Evolutionary conservation across 1,139 yeast genomes (phyloP).

Genomic region (Magnusiomyces ingens): DNA sequence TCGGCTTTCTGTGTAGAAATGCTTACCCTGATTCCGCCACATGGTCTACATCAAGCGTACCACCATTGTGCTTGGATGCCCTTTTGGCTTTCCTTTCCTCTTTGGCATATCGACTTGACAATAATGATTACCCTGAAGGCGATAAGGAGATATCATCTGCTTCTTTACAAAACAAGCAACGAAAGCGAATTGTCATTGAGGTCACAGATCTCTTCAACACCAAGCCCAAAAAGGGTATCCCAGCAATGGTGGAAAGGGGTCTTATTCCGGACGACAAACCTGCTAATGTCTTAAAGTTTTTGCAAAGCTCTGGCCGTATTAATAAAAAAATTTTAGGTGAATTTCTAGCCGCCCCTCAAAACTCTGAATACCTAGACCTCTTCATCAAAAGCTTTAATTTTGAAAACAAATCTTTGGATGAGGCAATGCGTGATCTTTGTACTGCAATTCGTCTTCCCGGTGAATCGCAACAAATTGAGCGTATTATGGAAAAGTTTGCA

Average conservation of each 20-base stretch:
- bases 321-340: conserved; percentile 88
- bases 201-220: conserved; percentile 71
- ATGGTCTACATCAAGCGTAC: conserved; percentile 77
- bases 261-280: conserved; percentile 55
- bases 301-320: conserved; percentile 69
- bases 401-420: conserved; percentile 75
- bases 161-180: conserved; percentile 39
- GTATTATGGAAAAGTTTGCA: conserved; percentile 83
- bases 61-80: conserved; percentile 91
- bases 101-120: conserved; percentile 49
- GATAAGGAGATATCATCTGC: conserved; percentile 20
- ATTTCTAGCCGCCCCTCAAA: conserved; percentile 69
- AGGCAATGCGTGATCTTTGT: conserved; percentile 76
- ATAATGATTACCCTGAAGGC: conserved; percentile 9
- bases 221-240: conserved; percentile 70
- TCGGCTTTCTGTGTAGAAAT: conserved; percentile 66
- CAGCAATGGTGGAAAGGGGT: conserved; percentile 52
- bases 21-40: conserved; percentile 75
- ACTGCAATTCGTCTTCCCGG: conserved; percentile 92
- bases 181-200: conserved; percentile 64
- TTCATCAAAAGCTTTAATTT: conserved; percentile 75
- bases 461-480: conserved; percentile 92
- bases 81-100: conserved; percentile 62
- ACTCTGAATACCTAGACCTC: conserved; percentile 49
- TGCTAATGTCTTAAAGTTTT: conserved; percentile 63